A percentile compares a stretch with the other conserved stretches of the same genome.
phyloP scores from a whole-genome alignment of 2,329 filamentous ascomycete species.

The Pseudocercospora musae region DNA sequence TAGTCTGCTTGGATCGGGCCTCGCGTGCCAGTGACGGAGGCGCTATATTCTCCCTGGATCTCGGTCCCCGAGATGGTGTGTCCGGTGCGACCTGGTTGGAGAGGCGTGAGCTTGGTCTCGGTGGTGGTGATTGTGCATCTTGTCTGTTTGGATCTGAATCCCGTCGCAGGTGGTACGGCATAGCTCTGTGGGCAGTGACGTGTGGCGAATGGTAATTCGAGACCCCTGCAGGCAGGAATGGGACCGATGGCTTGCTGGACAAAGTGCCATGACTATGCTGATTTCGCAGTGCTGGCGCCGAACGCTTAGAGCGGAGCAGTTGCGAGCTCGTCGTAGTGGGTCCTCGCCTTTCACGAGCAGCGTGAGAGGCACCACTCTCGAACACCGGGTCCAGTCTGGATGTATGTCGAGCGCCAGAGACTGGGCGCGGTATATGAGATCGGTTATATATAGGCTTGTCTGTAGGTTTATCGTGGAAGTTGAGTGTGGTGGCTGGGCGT shows the following conservation, averaged over 20 bases:
- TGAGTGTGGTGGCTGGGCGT: slow-evolving; percentile 74
- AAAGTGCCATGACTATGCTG: slow-evolving; percentile 42
- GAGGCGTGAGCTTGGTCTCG: slow-evolving; percentile 47
- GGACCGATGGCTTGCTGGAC: slow-evolving; percentile 61
- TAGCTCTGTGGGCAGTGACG: slow-evolving; percentile 60
- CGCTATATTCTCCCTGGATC: slow-evolving; percentile 41
- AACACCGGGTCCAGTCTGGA: slow-evolving; percentile 88
- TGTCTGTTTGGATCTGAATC: slow-evolving; percentile 65
- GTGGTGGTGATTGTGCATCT: slow-evolving; percentile 44
- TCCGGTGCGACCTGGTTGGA: slow-evolving; percentile 49
- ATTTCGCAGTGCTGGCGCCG: slow-evolving; percentile 56
- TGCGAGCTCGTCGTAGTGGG: slow-evolving; percentile 54
- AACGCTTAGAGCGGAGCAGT: slow-evolving; percentile 58
- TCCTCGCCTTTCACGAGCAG: slow-evolving; percentile 55
- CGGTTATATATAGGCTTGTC: slow-evolving; percentile 37
- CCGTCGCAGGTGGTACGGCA: slow-evolving; percentile 70
- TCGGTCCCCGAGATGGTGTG: slow-evolving; percentile 45
- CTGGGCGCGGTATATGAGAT: slow-evolving; percentile 77
- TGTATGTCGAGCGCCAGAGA: slow-evolving; percentile 48
- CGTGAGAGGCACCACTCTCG: slow-evolving; percentile 76
- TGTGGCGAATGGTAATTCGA: slow-evolving; percentile 76
- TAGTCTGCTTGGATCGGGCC: slow-evolving; percentile 62
- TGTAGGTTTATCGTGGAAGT: slow-evolving; percentile 75
- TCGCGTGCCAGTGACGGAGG: slow-evolving; percentile 50
- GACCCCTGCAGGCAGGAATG: slow-evolving; percentile 76